Percentiles rank a stretch among this genome's conserved stretches.
Evolutionary conservation across 2,329 filamentous ascomycete genomes (phyloP).

Genomic region (Calonectria naviculata): DNA sequence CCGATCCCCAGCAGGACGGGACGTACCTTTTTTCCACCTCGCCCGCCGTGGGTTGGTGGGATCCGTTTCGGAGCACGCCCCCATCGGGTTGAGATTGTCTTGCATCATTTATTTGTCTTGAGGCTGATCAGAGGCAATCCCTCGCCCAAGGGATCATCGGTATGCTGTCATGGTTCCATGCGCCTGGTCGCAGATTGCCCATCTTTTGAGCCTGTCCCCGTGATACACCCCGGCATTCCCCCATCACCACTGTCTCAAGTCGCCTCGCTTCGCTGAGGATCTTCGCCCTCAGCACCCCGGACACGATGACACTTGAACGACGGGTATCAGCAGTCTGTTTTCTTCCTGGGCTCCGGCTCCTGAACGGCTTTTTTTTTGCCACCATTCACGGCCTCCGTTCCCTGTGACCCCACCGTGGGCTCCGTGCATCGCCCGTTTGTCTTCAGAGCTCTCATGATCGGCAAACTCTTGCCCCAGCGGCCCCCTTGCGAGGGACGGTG

Average conservation of each 20-base stretch:
- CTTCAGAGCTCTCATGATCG: background rate
- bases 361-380: background rate
- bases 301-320: conserved; percentile 9
- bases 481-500: background rate
- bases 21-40: background rate
- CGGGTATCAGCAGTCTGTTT: background rate
- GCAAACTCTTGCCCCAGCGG: background rate
- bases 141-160: background rate
- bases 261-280: background rate
- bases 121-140: conserved; percentile 1
- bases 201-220: background rate
- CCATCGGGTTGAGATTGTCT: conserved; percentile 11
- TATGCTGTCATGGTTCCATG: conserved; percentile 1
- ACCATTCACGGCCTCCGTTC: background rate
- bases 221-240: background rate
- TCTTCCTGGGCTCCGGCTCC: background rate
- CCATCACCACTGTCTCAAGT: background rate
- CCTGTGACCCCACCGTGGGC: background rate
- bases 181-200: background rate
- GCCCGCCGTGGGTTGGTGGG: background rate
- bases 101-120: conserved; percentile 6
- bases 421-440: conserved; percentile 4
- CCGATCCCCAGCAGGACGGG: background rate
- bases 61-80: background rate
- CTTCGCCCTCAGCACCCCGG: background rate